Conservation (phyloP, 176 grass and related monocot genomes). For the Oryza meyeriana region DNA sequence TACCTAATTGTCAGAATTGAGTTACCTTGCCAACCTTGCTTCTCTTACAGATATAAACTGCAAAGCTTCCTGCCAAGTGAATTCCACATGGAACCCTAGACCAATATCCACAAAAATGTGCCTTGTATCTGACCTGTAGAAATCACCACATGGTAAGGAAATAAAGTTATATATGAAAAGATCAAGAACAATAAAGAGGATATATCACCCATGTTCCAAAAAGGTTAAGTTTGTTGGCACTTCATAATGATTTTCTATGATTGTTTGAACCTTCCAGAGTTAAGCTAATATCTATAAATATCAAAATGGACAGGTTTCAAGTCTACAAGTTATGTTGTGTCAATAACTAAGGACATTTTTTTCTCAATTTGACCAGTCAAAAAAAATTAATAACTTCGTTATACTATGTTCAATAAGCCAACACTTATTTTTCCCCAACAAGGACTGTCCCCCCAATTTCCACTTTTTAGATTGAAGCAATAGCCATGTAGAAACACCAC, state of each 20-base stretch:
- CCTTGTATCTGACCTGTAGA: constrained; percentile 61
- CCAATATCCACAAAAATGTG: constrained; percentile 91
- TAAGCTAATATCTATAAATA: constrained; percentile 10
- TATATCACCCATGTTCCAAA: not conserved
- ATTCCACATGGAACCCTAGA: constrained; percentile 95
- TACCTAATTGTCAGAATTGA: not conserved
- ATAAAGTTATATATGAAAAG: not conserved
- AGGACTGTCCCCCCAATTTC: not conserved
- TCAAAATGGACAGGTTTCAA: not conserved
- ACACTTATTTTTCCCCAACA: not conserved
- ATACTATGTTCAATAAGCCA: not conserved
- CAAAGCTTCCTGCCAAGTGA: constrained; percentile 85
- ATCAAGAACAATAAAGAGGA: not conserved
- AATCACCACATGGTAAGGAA: not conserved
- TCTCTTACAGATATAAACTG: constrained; percentile 88
- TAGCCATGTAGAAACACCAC: not conserved
- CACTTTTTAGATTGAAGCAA: not conserved
- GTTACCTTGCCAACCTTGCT: constrained; percentile 68
- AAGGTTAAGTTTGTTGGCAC: not conserved
- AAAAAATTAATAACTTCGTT: not conserved
- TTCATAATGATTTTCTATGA: not conserved
- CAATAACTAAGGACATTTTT: constrained; percentile 4
- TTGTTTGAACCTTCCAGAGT: not conserved
- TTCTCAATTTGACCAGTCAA: not conserved
- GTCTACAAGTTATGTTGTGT: not conserved